phyloP scores from a whole-genome alignment of 2,329 filamentous ascomycete species.

The Colletotrichum sp. region DNA sequence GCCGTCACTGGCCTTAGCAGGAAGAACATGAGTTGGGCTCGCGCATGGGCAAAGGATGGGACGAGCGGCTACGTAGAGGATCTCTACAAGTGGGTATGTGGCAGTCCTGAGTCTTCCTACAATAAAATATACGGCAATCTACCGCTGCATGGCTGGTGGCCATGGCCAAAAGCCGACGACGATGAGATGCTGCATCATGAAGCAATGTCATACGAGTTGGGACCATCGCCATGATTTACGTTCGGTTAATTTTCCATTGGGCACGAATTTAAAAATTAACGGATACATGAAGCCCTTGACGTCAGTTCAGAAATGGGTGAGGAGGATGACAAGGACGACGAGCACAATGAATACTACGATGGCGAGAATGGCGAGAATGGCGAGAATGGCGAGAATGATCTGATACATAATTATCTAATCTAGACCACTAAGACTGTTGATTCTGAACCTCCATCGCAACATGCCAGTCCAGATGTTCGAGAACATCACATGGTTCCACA shows the following conservation, averaged over 20 bases:
- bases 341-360: neutral
- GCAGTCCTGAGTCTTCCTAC: neutral
- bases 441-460: neutral
- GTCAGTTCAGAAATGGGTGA: neutral
- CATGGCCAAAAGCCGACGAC: neutral
- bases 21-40: neutral
- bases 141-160: conserved; percentile 19
- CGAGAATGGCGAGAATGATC: neutral
- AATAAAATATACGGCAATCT: conserved; percentile 13
- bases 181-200: neutral
- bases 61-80: rapidly evolving
- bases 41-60: neutral
- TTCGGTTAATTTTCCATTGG: neutral
- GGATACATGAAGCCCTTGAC: neutral
- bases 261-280: rapidly evolving
- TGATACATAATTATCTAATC: neutral
- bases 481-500: neutral
- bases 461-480: neutral
- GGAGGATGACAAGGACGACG: neutral
- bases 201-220: neutral
- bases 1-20: neutral
- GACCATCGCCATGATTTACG: rapidly evolving
- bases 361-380: neutral
- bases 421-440: neutral
- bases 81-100: neutral